Base-by-base conservation (phyloP, 768 basidiomycete genomes). In the Pluteus cervinus region DNA sequence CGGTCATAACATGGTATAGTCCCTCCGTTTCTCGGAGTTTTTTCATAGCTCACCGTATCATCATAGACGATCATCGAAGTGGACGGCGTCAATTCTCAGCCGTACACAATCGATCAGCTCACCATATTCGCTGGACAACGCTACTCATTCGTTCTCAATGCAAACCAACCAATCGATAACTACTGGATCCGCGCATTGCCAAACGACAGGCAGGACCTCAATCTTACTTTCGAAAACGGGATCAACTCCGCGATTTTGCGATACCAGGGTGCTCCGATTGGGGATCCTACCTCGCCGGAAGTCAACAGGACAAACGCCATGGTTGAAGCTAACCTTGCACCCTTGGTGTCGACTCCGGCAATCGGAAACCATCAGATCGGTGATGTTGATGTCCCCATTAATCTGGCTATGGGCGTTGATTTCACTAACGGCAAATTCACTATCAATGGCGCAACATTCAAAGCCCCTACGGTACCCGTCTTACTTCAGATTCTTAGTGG, bases 161-260 rank as follows among this genome's bases (percentile, higher is more conserved):
- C 71, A 6, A 48, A 68, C 44, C 61, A 72, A 39, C 42, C 60
- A 1, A 43, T 68, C 15, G 63, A 49, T 9, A 79, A 73, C 41
- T 77, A 78, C 48, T 77, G 75, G 75, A 58, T 78, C 29, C 69
- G 73, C 16, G 59, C 72, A 0, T 33, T 49, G n/a, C 53, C 62
- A 7, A 55, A 51, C 34, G 36, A 37, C 1, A 56, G 56, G 8
- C 23, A 43, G 12, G 17, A 33, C 7, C 54, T 49, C 30, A 18
- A 39, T 8, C 10, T 34, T 3, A 46, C 47, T 0, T 71, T 71
- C 57, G 57, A 40, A 29, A 47, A 22, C 14, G 65, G 63, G 8
- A 50, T 64, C 32, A 74, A 70, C 42, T 59, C 58, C 22, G 73
- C 71, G 4, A 73, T 75, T 44, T 48, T 77, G 24, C 66, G 69